Evolutionary conservation across 805 yeast genomes (phyloP).

Genomic region (Cyberlindnera petersonii): DNA sequence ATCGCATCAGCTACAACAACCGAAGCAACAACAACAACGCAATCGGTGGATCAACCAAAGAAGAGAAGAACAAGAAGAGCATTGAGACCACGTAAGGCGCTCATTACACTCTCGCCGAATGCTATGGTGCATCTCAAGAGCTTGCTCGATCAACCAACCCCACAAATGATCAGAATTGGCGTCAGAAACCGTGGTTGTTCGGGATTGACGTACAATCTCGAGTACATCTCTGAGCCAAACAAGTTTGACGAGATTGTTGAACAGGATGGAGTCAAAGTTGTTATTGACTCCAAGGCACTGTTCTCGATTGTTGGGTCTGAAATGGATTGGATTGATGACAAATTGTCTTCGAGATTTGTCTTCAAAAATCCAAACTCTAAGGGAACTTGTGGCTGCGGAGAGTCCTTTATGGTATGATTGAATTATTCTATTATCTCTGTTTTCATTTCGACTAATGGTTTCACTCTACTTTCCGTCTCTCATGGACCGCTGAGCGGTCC

Average conservation of each 20-base stretch:
- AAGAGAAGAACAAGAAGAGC: conserved; percentile 52
- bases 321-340: conserved; percentile 98
- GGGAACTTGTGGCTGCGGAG: conserved; percentile 99
- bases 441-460: not conserved
- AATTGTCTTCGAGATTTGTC: conserved; percentile 80
- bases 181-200: conserved; percentile 97
- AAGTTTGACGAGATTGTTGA: conserved; percentile 91
- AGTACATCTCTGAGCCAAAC: conserved; percentile 87
- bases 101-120: conserved; percentile 70
- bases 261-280: conserved; percentile 90
- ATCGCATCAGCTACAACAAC: conserved; percentile 12
- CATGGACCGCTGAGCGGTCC: conserved; percentile 2
- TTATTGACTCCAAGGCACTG: conserved; percentile 93
- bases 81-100: conserved; percentile 84
- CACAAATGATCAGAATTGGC: conserved; percentile 85
- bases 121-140: conserved; percentile 71
- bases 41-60: conserved; percentile 19
- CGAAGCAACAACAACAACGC: conserved; percentile 7
- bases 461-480: no score
- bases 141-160: conserved; percentile 75
- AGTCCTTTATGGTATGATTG: conserved; percentile 87
- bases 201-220: conserved; percentile 86
- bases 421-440: not conserved
- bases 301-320: conserved; percentile 95
- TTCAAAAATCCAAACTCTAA: conserved; percentile 95